Evolutionary conservation across 768 basidiomycete genomes (phyloP), one percentile per base, ranked within the genome.

Genomic region (Hygrocybe punicea): DNA sequence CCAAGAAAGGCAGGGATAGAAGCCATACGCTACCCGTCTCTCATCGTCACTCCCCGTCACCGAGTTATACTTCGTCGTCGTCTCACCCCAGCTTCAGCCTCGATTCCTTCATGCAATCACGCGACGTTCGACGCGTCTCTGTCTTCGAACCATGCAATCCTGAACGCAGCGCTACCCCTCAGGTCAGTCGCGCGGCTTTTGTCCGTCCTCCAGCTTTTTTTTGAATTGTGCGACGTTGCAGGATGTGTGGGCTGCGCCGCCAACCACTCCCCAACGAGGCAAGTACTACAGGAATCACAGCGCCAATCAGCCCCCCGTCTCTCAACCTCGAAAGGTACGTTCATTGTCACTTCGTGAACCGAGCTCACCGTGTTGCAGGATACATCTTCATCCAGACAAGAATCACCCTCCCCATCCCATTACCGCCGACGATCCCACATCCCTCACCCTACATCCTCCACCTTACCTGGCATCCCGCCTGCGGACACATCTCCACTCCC

Each of bases 201-300:
- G 29, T 55, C 17, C 39, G 17, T 50, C 40, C n/a, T 9, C 36
- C 35, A n/a, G n/a, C n/a, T 53, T 62, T 57, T 53, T 29, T 60
- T 58, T 57, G 58, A 67, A 59, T 35, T 24, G 21, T 49, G 47
- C 24, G 29, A 23, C 24, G 24, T 47, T 17, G n/a, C 13, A 73
- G 69, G 66, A 66, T 49, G 46, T n/a, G n/a, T 33, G 13, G 9
- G 55, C 36, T 9, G 39, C 11, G 2, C 35, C 69, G 71, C 81
- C 82, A 17, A 67, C 82, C 19, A 86, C 85, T 4, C 84, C 85
- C n/a, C 79, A 80, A 62, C 81, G 79, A 60, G 77, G 67, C 66
- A 85, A 75, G 64, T 84, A 86, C 65, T 86, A 86, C 65, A 79
- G 84, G 67, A 80, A 81, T 35, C 80, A 81, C 50, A 65, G 62